These are phyloP conservation scores for Jatropha podagrica DNA, from an alignment of 441 rosid species.

Conservation along the genomic window DNA sequence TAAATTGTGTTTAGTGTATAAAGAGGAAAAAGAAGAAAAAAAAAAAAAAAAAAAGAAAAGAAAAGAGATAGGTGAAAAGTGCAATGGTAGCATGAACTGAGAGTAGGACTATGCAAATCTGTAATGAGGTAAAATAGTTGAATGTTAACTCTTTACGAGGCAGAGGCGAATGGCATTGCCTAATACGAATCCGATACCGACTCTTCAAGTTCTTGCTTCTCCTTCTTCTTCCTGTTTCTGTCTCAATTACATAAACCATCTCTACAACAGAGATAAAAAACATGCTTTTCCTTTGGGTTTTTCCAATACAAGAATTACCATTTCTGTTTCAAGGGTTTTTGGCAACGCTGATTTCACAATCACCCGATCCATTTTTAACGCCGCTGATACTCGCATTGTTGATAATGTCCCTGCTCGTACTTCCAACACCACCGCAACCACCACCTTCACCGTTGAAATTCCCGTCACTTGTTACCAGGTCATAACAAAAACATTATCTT, in stretches of 20 bases:
- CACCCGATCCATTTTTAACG: conserved; percentile 6
- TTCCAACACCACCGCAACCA: conserved; percentile 26
- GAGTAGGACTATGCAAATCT: too few relatives aligned
- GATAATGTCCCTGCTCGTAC: conserved; percentile 43
- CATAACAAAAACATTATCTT: not conserved
- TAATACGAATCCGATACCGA: conserved; percentile 23
- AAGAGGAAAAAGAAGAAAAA: too few relatives aligned
- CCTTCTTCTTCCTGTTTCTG: conserved; percentile 21
- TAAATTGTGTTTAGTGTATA: too few relatives aligned
- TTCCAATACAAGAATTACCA: not conserved
- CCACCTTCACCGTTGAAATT: conserved; percentile 48
- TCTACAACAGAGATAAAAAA: conserved; percentile 15
- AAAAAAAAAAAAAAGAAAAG: too few relatives aligned
- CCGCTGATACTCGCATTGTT: conserved; percentile 48
- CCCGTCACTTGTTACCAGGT: conserved; percentile 95
- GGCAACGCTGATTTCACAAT: not conserved
- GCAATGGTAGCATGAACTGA: too few relatives aligned
- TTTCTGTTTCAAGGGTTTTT: conserved; percentile 26
- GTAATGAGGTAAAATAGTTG: not conserved
- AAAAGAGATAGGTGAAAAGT: too few relatives aligned
- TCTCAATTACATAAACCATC: conserved; percentile 13
- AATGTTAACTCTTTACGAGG: not conserved
- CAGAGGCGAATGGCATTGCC: conserved; percentile 33
- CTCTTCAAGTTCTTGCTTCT: conserved; percentile 27
- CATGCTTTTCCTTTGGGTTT: not conserved